These are phyloP conservation scores for Brassica incana DNA, from an alignment of 345 rosid species.

Conservation along the genomic window DNA sequence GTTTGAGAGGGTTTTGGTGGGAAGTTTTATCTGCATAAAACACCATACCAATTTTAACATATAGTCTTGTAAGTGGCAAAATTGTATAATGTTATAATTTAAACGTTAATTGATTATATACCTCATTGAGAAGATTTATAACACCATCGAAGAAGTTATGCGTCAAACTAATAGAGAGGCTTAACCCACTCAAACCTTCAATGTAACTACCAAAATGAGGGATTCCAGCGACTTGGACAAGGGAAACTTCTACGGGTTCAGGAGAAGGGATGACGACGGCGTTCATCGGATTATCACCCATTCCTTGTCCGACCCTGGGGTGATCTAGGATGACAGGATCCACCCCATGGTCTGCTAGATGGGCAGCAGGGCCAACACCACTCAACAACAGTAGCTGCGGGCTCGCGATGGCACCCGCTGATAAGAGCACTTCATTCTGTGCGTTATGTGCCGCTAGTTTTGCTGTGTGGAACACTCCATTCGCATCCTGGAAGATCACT, in stretches of 20 bases:
- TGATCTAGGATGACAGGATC: constrained; percentile 49
- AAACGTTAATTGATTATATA: constrained; percentile 9
- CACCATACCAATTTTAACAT: background rate
- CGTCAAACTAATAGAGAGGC: constrained; percentile 46
- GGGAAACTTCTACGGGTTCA: constrained; percentile 55
- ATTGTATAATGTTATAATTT: background rate
- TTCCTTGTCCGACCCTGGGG: constrained; percentile 72
- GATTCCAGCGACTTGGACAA: constrained; percentile 63
- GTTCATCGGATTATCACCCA: constrained; percentile 77
- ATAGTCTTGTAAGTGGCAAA: background rate
- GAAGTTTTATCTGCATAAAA: constrained; percentile 8
- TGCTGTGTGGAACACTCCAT: constrained; percentile 50
- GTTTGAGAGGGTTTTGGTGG: background rate
- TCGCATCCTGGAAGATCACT: constrained; percentile 54
- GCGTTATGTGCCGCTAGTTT: constrained; percentile 28
- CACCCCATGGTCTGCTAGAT: constrained; percentile 46
- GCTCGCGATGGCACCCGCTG: constrained; percentile 85
- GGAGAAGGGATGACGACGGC: constrained; percentile 59
- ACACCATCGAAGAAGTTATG: constrained; percentile 35
- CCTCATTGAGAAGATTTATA: constrained; percentile 46
- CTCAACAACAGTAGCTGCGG: constrained; percentile 81
- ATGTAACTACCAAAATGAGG: constrained; percentile 51
- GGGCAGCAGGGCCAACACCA: constrained; percentile 61
- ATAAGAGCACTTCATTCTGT: constrained; percentile 56
- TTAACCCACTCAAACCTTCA: constrained; percentile 55